phyloP scores from a whole-genome alignment of 371 early-diverging fungal species.

The Circinella umbellata region DNA sequence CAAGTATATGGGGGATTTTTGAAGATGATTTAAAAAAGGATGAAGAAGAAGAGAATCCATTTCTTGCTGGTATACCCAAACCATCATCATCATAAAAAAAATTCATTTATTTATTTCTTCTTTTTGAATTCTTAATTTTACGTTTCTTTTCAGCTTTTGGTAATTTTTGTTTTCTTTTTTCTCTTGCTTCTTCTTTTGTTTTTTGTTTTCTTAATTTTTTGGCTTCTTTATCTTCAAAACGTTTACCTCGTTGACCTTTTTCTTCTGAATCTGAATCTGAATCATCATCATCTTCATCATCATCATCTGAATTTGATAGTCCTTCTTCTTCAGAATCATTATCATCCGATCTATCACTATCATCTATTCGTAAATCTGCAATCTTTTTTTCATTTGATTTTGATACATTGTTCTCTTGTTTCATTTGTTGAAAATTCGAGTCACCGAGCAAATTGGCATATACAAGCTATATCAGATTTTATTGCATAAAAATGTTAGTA shows the following conservation, averaged over 20 bases:
- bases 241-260: conserved; percentile 61
- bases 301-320: conserved; percentile 32
- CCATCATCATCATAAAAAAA: background rate
- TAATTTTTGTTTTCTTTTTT: conserved; percentile 90
- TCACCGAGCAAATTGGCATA: conserved; percentile 52
- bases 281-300: conserved; percentile 27
- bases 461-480: conserved; percentile 38
- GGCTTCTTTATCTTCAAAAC: conserved; percentile 85
- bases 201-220: conserved; percentile 87
- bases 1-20: conserved; percentile 52
- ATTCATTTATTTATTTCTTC: conserved; percentile 3
- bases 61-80: conserved; percentile 22
- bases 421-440: conserved; percentile 12
- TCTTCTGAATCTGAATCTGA: too few species aligned
- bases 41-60: conserved; percentile 19
- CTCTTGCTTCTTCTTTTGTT: conserved; percentile 89
- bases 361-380: conserved; percentile 15
- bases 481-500: too few species aligned
- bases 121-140: conserved; percentile 62
- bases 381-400: conserved; percentile 1
- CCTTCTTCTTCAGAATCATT: conserved; percentile 35
- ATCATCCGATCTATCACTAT: conserved; percentile 27
- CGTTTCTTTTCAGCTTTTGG: conserved; percentile 96
- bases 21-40: conserved; percentile 15
- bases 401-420: background rate